phyloP scores from a whole-genome alignment of 2,329 filamentous ascomycete genomes.

The Cordyceps cateniannulata region DNA sequence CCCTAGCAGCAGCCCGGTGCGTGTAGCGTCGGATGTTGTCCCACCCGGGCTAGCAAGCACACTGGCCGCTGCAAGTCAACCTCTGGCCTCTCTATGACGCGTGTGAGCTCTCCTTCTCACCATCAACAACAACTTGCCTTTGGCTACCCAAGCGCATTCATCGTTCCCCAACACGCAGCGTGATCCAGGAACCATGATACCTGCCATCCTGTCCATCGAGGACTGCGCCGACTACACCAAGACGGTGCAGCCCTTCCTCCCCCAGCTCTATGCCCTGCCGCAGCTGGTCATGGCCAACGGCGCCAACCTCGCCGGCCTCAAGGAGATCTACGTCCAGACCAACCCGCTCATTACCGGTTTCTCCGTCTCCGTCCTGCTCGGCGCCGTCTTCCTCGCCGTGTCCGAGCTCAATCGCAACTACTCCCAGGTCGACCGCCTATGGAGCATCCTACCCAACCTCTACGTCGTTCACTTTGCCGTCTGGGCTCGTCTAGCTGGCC shows the following conservation, averaged over 20 bases:
- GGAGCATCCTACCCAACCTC: conserved; percentile 82
- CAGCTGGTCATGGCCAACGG: conserved; percentile 54
- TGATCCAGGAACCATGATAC: conserved; percentile 51
- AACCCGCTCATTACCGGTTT: conserved; percentile 79
- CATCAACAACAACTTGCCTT: neutral
- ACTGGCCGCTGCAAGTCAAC: neutral
- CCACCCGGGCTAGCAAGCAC: conserved; percentile 2
- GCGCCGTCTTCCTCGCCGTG: conserved; percentile 62
- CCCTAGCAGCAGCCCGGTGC: neutral
- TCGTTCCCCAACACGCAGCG: neutral
- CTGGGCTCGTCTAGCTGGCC: conserved; percentile 72
- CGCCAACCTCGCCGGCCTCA: conserved; percentile 54
- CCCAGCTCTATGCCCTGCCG: conserved; percentile 65
- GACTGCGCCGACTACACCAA: conserved; percentile 72
- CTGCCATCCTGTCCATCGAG: conserved; percentile 59
- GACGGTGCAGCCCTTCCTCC: conserved; percentile 68
- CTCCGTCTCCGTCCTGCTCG: conserved; percentile 64
- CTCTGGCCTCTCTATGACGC: conserved; percentile 12
- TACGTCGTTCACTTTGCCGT: conserved; percentile 78
- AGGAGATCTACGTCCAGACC: conserved; percentile 70
- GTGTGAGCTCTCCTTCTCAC: neutral
- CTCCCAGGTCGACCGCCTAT: conserved; percentile 90
- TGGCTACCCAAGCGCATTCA: neutral
- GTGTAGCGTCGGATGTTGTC: conserved; percentile 10
- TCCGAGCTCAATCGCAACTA: conserved; percentile 90